A percentile compares a stretch with the other conserved stretches of the same genome.
Conservation (phyloP, 202 grass and related monocot genomes). For the Digitaria exilis region DNA sequence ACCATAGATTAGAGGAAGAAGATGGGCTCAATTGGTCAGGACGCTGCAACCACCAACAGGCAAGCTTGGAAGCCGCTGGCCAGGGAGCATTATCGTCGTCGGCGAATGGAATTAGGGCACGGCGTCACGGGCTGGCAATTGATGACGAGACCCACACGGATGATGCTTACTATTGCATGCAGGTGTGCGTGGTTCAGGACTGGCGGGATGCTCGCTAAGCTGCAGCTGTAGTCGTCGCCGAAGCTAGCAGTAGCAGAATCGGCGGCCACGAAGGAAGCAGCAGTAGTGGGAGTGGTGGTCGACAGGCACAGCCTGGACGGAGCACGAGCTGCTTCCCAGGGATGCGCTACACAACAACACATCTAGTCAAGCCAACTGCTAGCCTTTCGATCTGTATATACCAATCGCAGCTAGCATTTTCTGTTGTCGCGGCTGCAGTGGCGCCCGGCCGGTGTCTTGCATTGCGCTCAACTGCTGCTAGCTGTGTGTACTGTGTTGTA, state of each 20-base stretch:
- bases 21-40: neutral
- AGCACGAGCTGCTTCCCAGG: neutral
- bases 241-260: neutral
- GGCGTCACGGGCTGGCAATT: neutral
- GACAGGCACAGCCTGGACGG: slow-evolving; percentile 24
- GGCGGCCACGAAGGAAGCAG: neutral
- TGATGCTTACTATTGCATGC: neutral
- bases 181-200: neutral
- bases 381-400: neutral
- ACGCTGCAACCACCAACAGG: slow-evolving; percentile 12
- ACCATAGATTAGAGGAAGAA: neutral
- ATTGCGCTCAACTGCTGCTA: neutral
- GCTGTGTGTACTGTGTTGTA: neutral
- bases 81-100: neutral
- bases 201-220: neutral
- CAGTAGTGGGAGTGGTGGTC: neutral
- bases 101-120: neutral
- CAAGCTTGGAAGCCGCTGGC: slow-evolving; percentile 12
- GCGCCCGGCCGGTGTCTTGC: neutral
- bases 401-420: neutral
- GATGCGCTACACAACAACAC: neutral
- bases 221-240: no score
- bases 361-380: slow-evolving; percentile 2
- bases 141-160: neutral
- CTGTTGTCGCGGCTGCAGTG: neutral